Conservation (phyloP, 352 stramenopile genomes). For the Phytophthora pisi region DNA sequence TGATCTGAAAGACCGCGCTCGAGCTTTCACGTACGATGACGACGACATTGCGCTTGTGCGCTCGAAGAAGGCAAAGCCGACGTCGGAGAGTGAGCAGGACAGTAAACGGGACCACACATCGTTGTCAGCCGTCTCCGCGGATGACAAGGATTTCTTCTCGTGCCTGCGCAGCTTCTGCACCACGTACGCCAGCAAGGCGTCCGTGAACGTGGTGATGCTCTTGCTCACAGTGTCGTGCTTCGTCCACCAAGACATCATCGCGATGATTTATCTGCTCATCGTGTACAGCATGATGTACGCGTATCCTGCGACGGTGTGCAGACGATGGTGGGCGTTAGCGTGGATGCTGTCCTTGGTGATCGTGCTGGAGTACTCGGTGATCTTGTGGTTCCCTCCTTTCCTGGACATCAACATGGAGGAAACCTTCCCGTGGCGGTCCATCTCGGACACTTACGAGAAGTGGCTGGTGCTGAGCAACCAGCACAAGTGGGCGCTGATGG, state of each 20-base stretch:
- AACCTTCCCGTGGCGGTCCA: conserved; percentile 58
- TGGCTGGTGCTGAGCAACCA: conserved; percentile 75
- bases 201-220: conserved; percentile 80
- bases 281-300: conserved; percentile 88
- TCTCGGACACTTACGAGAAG: conserved; percentile 62
- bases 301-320: conserved; percentile 51
- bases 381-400: conserved; percentile 74
- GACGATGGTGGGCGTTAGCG: conserved; percentile 60
- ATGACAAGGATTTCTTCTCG: conserved; percentile 68
- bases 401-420: conserved; percentile 62
- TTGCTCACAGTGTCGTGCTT: conserved; percentile 82
- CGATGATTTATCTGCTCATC: conserved; percentile 77
- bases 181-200: conserved; percentile 76
- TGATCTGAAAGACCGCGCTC: conserved; percentile 50
- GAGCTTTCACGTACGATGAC: conserved; percentile 41
- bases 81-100: conserved; percentile 8
- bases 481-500: conserved; percentile 78
- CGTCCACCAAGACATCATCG: conserved; percentile 77
- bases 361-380: conserved; percentile 71
- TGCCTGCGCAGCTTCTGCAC: conserved; percentile 69
- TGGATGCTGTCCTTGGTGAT: conserved; percentile 68
- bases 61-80: conserved; percentile 17
- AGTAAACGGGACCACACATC: conserved; percentile 16
- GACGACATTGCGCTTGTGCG: conserved; percentile 17
- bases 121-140: conserved; percentile 18